A percentile compares a stretch with the other conserved stretches of the same genome.
phyloP scores from a whole-genome alignment of 306 rosid genomes.

The Medicago ruthenica region DNA sequence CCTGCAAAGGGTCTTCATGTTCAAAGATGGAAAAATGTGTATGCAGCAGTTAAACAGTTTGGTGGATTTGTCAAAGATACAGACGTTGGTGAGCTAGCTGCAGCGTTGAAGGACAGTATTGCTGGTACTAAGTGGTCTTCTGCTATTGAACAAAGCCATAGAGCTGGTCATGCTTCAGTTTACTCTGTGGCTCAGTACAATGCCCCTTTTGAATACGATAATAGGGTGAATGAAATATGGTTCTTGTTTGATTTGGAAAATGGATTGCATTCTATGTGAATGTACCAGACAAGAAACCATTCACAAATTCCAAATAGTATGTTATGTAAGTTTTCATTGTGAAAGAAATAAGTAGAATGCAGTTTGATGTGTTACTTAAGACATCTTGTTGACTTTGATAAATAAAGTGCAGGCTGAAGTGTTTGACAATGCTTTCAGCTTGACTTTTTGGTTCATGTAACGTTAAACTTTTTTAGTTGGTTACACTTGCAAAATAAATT shows the following conservation, averaged over 20 bases:
- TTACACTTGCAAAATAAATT: neutral
- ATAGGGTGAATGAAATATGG: slow-evolving; percentile 74
- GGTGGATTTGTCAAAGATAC: slow-evolving; percentile 67
- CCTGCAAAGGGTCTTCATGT: slow-evolving; percentile 68
- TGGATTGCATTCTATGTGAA: slow-evolving; percentile 12
- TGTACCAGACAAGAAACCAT: neutral
- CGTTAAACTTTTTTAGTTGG: neutral
- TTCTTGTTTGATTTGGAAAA: slow-evolving; percentile 46
- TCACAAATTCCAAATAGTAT: slow-evolving; percentile 3
- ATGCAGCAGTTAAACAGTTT: slow-evolving; percentile 72
- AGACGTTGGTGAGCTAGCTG: slow-evolving; percentile 64
- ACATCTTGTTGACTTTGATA: slow-evolving; percentile 37
- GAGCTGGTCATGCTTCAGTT: slow-evolving; percentile 48
- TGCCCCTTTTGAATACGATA: slow-evolving; percentile 70
- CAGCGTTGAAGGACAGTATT: slow-evolving; percentile 66
- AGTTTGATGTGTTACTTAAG: slow-evolving; percentile 5
- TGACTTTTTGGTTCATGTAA: slow-evolving; percentile 14
- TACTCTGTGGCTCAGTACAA: slow-evolving; percentile 86
- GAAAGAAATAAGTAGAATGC: neutral
- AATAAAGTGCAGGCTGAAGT: slow-evolving; percentile 37
- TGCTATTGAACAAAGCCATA: slow-evolving; percentile 58
- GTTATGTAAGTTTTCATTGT: slow-evolving; percentile 4
- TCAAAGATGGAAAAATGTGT: slow-evolving; percentile 66
- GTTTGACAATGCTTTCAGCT: neutral
- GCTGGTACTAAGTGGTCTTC: slow-evolving; percentile 70